Percentiles rank a stretch among this genome's conserved stretches.
Evolutionary conservation across 2,329 filamentous ascomycete genomes (phyloP).

Genomic region (Ceratocystis eucalypticola): DNA sequence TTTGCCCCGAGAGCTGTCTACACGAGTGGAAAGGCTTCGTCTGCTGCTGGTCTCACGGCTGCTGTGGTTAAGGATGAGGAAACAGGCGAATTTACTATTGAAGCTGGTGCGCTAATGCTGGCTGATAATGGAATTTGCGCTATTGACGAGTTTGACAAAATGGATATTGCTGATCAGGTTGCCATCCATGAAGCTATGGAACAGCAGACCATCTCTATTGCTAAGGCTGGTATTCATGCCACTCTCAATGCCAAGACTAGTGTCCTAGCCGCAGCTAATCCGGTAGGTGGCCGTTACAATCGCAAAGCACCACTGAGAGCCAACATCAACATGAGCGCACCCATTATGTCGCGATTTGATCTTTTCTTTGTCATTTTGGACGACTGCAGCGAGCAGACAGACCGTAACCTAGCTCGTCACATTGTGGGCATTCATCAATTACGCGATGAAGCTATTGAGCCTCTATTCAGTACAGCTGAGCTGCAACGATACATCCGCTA

Average conservation of each 20-base stretch:
- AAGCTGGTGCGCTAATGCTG: constrained; percentile 94
- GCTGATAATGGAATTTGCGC: constrained; percentile 95
- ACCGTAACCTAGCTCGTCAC: constrained; percentile 82
- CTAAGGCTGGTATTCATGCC: constrained; percentile 95
- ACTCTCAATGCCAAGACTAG: constrained; percentile 91
- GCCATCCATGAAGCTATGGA: constrained; percentile 99
- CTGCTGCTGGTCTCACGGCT: constrained; percentile 89
- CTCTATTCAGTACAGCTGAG: constrained; percentile 92
- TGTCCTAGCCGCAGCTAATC: constrained; percentile 92
- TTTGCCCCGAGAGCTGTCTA: constrained; percentile 95
- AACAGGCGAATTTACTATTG: constrained; percentile 96
- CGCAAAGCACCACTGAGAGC: constrained; percentile 83
- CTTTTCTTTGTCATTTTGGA: constrained; percentile 96
- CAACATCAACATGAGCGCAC: constrained; percentile 97
- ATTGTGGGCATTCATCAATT: constrained; percentile 91
- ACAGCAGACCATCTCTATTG: constrained; percentile 98
- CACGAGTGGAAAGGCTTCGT: constrained; percentile 94
- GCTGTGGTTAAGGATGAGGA: constrained; percentile 97
- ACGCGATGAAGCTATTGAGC: constrained; percentile 78
- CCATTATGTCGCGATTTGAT: constrained; percentile 99
- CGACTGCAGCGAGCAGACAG: constrained; percentile 84
- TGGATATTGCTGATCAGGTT: constrained; percentile 94
- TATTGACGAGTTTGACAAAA: constrained; percentile 99
- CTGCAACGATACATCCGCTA: constrained; percentile 96
- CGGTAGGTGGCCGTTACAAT: constrained; percentile 92